These are phyloP conservation scores for Quercus parvula DNA, from an alignment of 306 rosid genomes.

Conservation along the genomic window DNA sequence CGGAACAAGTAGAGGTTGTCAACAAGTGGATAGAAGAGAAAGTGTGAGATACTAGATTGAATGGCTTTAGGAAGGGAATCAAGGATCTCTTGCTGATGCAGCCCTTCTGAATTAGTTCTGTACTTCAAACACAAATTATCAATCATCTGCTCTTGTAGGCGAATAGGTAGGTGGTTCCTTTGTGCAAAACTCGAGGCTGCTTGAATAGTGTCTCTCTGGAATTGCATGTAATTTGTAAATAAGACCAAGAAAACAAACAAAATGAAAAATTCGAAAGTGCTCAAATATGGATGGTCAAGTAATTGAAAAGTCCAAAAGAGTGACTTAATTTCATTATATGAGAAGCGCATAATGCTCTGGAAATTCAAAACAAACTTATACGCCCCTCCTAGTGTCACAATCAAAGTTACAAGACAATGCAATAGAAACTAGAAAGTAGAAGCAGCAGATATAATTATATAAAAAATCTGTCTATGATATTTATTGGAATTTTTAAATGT, in stretches of 20 bases:
- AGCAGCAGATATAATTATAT: background rate
- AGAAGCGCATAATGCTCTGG: background rate
- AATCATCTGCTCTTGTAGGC: slow-evolving; percentile 78
- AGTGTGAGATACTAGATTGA: slow-evolving; percentile 59
- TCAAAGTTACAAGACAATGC: background rate
- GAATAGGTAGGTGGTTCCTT: slow-evolving; percentile 62
- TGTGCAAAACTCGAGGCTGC: slow-evolving; percentile 64
- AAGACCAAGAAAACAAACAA: background rate
- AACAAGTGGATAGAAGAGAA: slow-evolving; percentile 56
- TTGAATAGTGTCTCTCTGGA: slow-evolving; percentile 67
- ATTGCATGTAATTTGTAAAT: slow-evolving; percentile 15
- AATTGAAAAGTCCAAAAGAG: background rate
- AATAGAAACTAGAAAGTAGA: background rate
- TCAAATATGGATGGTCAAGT: background rate
- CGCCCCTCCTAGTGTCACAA: background rate
- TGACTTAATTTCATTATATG: background rate
- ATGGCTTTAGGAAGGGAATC: slow-evolving; percentile 85
- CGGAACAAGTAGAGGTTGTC: slow-evolving; percentile 60
- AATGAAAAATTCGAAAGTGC: background rate
- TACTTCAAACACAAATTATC: slow-evolving; percentile 69
- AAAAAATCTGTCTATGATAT: background rate
- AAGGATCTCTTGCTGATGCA: slow-evolving; percentile 80
- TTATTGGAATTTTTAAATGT: background rate
- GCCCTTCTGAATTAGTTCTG: slow-evolving; percentile 77
- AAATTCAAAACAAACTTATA: background rate